Base-by-base conservation (phyloP, 805 yeast genomes). In the Candida parachauliodes region DNA sequence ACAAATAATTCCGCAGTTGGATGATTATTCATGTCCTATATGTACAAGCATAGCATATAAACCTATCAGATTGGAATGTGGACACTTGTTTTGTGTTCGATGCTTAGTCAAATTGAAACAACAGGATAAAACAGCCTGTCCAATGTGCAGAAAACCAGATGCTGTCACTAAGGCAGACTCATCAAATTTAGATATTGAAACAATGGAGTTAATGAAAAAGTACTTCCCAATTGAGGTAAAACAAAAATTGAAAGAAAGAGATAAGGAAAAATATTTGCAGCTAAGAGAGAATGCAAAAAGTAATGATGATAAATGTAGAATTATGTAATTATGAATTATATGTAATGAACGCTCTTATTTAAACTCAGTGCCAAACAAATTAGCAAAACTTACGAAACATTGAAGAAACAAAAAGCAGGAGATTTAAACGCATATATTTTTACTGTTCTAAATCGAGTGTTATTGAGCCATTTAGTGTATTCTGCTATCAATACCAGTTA, bases 21-120 rank as follows among this genome's bases (percentile, higher is more conserved):
- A 83, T 34, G 91, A 84, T 53, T 83, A 82, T 49, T 62, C 77
- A 1, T 83, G 93, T 52, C 87, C 89, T 1, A 77, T 83, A 8
- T 83, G 93, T 52, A 72, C 76, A 54, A 69, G 76, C 2, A 70
- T 83, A 32, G 88, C 88, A 0, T 83, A 72, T 59, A 81, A 82
- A 49, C 93, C 93, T 2, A 79, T 83, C 33, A 60, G 79, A 33
- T 60, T 83, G 11, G 60, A 57, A 8, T 83, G 93, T 55, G 72
- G 72, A 1, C 93, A 83, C 52, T 60, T 81, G 15, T 83, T 83
- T 54, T 83, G 93, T 54, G 77, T 83, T 3, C 60, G 89, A 33
- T 83, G 93, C 48, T 55, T 83, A 40, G 81, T 84, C 18, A 81
- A 81, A 48, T 51, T 83, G 45, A 84, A 83, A 55, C 68, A 83